Percentiles rank a stretch among this genome's conserved stretches.
phyloP scores from a whole-genome alignment of 2,329 filamentous ascomycete genomes.

The Waltergamsia citrina region DNA sequence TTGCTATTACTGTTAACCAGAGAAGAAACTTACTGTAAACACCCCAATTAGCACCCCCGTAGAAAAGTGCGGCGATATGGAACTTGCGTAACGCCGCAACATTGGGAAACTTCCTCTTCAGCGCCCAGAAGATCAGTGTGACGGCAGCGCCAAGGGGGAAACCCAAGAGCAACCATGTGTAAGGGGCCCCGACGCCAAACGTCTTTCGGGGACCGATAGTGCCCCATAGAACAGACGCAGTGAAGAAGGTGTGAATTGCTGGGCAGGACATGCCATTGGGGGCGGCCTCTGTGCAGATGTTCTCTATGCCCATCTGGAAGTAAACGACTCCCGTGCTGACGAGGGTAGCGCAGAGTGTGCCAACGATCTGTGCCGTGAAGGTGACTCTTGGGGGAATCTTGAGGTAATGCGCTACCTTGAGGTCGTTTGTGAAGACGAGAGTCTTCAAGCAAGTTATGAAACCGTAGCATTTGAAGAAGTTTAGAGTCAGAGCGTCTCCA shows the following conservation, averaged over 20 bases:
- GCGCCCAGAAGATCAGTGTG: slow-evolving; percentile 20
- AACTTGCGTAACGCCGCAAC: slow-evolving; percentile 23
- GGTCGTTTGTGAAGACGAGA: slow-evolving; percentile 33
- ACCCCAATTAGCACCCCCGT: slow-evolving; percentile 25
- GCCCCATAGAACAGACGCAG: slow-evolving; percentile 28
- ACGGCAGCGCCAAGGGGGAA: slow-evolving; percentile 24
- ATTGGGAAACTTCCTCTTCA: slow-evolving; percentile 21
- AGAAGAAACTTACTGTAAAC: slow-evolving; percentile 1
- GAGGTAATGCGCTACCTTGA: slow-evolving; percentile 42
- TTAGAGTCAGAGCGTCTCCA: slow-evolving; percentile 24
- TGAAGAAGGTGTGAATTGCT: slow-evolving; percentile 22
- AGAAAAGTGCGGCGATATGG: slow-evolving; percentile 30
- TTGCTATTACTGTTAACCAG: no score
- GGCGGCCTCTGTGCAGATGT: slow-evolving; percentile 16
- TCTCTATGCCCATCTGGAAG: slow-evolving; percentile 21
- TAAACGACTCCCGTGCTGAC: slow-evolving; percentile 23
- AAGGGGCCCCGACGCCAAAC: slow-evolving; percentile 24
- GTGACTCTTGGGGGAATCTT: slow-evolving; percentile 29
- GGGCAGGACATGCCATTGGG: slow-evolving; percentile 17
- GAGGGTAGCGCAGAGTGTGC: slow-evolving; percentile 21
- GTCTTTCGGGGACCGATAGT: slow-evolving; percentile 27
- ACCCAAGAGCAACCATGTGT: slow-evolving; percentile 21
- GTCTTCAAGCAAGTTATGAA: slow-evolving; percentile 25
- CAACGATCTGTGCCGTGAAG: slow-evolving; percentile 23
- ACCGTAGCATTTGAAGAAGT: slow-evolving; percentile 18